Base-by-base conservation (phyloP, 2,329 filamentous ascomycete genomes). In the Tolypocladium paradoxum region DNA sequence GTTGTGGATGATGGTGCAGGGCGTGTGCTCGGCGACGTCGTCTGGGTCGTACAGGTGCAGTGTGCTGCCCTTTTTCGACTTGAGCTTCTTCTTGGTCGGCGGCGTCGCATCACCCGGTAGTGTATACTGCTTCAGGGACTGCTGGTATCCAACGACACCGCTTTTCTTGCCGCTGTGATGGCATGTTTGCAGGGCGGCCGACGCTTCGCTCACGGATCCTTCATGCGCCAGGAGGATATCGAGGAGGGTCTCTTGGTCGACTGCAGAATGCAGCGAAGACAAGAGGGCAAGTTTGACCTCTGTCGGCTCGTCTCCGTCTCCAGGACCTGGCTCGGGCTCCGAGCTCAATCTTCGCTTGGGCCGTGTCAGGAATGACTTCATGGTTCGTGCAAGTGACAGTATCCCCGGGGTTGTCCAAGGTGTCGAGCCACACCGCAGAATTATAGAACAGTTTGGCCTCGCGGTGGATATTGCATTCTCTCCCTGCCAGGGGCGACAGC, bases 1-100 rank as follows among this genome's bases (percentile, higher is more conserved):
- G 63, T 96, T 93, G 69, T 95, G 90, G 53, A 96, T 83, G 58
- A 97, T 87, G 12, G 88, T 91, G 70, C 91, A 96, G 1, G 93
- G 90, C 0, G 92, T 96, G 64, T 95, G 81, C 27, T 81, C 77
- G 49, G 88, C 86, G 47, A 97, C 82, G 61, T 96, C 90, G 38
- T 82, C 75, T 0, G 91, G 88, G 43, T 88, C 83, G 68, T 87
- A 97, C 0, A 97, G 75, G 64, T 92, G 87, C 2, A 97, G 70
- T 0, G 92, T 96, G 60, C 83, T 82, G 14, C 91, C 92, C 64
- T 86, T 95, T 62, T 81, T 86, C 0, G 87, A 84, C 55, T 88
- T 70, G 0, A 78, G 57, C 58, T 74, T 81, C 61, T 76, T 79
- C 61, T 73, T 78, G 31, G 54, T 57, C 2, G 62, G 58, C 2